Conservation (phyloP, 2,329 filamentous ascomycete species). For the Penicillium occitanis region DNA sequence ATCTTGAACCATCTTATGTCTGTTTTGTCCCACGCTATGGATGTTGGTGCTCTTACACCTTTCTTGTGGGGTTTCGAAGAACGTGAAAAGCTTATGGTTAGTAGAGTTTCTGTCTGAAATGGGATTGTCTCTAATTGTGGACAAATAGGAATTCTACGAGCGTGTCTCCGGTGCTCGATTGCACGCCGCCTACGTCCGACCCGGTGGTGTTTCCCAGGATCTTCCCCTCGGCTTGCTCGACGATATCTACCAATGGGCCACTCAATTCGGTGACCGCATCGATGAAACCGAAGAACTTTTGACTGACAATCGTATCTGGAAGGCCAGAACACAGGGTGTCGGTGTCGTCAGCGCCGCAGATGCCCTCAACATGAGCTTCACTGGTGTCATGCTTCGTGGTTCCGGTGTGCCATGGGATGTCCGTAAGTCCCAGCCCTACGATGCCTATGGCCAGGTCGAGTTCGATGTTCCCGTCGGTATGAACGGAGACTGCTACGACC, state of each 20-base stretch:
- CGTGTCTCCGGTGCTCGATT: constrained; percentile 97
- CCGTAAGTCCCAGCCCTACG: constrained; percentile 94
- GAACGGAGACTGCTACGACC: constrained; percentile 98
- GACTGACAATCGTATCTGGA: constrained; percentile 99
- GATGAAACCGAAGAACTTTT: constrained; percentile 98
- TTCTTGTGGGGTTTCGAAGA: constrained; percentile 99
- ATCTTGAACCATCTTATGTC: constrained; percentile 98
- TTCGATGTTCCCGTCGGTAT: constrained; percentile 96
- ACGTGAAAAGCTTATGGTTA: constrained; percentile 98
- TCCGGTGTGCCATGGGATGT: constrained; percentile 96
- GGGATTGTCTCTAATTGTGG: constrained; percentile 10
- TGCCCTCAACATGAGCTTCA: constrained; percentile 95
- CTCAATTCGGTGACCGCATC: constrained; percentile 96
- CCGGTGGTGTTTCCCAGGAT: constrained; percentile 94
- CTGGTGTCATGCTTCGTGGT: constrained; percentile 95
- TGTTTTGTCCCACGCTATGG: constrained; percentile 95
- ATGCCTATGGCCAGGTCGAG: constrained; percentile 96
- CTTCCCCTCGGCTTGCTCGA: constrained; percentile 90
- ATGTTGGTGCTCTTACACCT: constrained; percentile 94
- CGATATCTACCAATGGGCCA: constrained; percentile 99
- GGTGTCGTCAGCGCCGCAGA: constrained; percentile 89
- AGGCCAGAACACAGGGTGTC: constrained; percentile 83
- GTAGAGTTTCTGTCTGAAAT: constrained; percentile 27
- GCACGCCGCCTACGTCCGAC: constrained; percentile 94
- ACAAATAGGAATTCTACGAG: constrained; percentile 91